Evolutionary conservation across 352 stramenopile genomes (phyloP).

Genomic region (Phytopythium cucurbitacearum): DNA sequence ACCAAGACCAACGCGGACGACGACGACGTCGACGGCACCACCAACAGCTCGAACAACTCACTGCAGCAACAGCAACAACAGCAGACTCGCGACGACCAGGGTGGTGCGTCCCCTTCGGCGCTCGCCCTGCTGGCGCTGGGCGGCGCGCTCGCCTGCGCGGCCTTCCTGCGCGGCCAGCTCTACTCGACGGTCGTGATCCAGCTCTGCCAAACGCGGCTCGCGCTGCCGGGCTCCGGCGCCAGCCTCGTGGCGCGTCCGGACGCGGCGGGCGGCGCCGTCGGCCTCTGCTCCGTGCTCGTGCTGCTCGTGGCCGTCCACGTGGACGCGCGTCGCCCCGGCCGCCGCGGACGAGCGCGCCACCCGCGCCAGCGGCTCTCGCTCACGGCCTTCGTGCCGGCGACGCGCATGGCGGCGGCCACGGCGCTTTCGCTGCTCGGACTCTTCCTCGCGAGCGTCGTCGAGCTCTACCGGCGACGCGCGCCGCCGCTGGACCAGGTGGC

Average conservation of each 20-base stretch:
- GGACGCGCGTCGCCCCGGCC: background rate
- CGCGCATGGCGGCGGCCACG: constrained; percentile 45
- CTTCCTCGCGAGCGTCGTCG: constrained; percentile 71
- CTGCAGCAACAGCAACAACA: no score
- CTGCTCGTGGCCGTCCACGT: constrained; percentile 1
- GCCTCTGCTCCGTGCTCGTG: constrained; percentile 2
- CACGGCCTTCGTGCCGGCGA: constrained; percentile 12
- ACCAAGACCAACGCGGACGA: constrained; percentile 15
- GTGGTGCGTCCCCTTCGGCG: constrained; percentile 11
- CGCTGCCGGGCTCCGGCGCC: constrained; percentile 25
- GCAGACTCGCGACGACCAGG: no score
- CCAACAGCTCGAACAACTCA: background rate
- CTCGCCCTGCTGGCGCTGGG: constrained; percentile 15
- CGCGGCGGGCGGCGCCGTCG: constrained; percentile 4
- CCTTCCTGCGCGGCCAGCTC: constrained; percentile 66
- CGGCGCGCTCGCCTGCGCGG: constrained; percentile 31
- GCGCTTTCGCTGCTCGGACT: constrained; percentile 54
- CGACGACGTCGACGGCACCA: background rate
- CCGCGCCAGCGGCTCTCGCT: background rate
- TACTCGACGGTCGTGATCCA: constrained; percentile 68
- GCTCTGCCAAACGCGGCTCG: constrained; percentile 46
- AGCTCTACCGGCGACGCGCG: constrained; percentile 58
- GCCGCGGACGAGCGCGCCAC: no score
- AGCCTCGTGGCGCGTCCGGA: constrained; percentile 12
- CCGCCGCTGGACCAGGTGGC: background rate